These are phyloP conservation scores for Trametes cubensis DNA, from an alignment of 768 basidiomycete species.

Conservation along the genomic window DNA sequence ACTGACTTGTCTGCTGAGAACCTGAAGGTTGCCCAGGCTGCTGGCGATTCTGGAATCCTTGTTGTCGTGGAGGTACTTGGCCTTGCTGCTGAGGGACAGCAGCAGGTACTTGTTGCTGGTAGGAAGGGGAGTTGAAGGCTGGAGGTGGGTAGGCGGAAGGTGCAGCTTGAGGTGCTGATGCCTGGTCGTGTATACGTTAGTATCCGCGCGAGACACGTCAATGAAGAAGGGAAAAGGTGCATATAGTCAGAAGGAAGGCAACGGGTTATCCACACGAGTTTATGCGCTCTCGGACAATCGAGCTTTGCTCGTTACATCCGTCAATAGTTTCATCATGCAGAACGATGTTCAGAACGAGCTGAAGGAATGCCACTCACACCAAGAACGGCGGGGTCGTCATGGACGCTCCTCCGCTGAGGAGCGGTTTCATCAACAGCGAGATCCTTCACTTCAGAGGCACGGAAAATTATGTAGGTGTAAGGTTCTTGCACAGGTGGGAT, in stretches of 20 bases:
- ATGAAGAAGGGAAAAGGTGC: constrained; percentile 6
- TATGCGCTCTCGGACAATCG: constrained; percentile 49
- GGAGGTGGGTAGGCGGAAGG: constrained; percentile 24
- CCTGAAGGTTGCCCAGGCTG: constrained; percentile 24
- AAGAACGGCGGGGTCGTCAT: constrained; percentile 84
- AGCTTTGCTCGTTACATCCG: constrained; percentile 49
- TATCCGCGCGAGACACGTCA: constrained; percentile 6
- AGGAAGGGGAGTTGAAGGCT: constrained; percentile 27
- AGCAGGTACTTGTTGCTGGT: constrained; percentile 27
- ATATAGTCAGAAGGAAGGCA: constrained; percentile 60
- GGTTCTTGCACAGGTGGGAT: constrained; percentile 83
- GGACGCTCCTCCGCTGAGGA: constrained; percentile 58
- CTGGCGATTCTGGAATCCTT: constrained; percentile 20
- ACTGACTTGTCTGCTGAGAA: constrained; percentile 15
- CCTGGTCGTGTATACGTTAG: constrained; percentile 37
- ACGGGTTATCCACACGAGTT: constrained; percentile 56
- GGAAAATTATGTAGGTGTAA: constrained; percentile 90
- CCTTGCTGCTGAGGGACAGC: constrained; percentile 26
- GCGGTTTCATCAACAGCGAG: constrained; percentile 77
- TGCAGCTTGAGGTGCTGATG: constrained; percentile 47
- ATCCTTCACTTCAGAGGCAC: constrained; percentile 88
- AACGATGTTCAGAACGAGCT: constrained; percentile 11
- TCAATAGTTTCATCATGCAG: constrained; percentile 45
- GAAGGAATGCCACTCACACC: constrained; percentile 54
- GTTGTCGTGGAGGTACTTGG: constrained; percentile 27